phyloP scores from a whole-genome alignment of 2,329 filamentous ascomycete genomes.

The Talaromyces islandicus region DNA sequence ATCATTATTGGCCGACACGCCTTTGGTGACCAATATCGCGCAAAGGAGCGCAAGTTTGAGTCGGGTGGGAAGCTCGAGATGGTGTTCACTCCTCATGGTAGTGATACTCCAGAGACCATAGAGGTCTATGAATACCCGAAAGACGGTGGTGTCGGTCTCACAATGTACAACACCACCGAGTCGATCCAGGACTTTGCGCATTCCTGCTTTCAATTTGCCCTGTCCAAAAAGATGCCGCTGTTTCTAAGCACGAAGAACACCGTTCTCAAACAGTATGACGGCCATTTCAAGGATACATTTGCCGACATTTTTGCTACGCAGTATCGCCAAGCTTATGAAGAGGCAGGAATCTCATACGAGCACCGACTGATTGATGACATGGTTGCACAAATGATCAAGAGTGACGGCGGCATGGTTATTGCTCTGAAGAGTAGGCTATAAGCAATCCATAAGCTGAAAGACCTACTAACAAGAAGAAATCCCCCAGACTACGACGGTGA shows the following conservation, averaged over 20 bases:
- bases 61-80: slow-evolving; percentile 85
- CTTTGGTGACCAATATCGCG: slow-evolving; percentile 97
- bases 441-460: slow-evolving; percentile 4
- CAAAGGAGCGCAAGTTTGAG: slow-evolving; percentile 80
- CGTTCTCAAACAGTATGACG: slow-evolving; percentile 97
- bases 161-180: slow-evolving; percentile 97
- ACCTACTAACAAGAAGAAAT: neutral
- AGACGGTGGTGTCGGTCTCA: slow-evolving; percentile 79
- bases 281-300: slow-evolving; percentile 98
- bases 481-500: slow-evolving; percentile 95
- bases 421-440: slow-evolving; percentile 64
- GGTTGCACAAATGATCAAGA: slow-evolving; percentile 99
- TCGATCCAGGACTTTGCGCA: slow-evolving; percentile 93
- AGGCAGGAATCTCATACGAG: slow-evolving; percentile 95
- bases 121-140: slow-evolving; percentile 81
- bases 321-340: slow-evolving; percentile 85
- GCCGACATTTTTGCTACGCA: slow-evolving; percentile 85
- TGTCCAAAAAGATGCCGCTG: slow-evolving; percentile 80
- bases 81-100: slow-evolving; percentile 74
- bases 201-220: slow-evolving; percentile 89
- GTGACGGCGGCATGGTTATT: slow-evolving; percentile 90
- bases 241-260: slow-evolving; percentile 99
- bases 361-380: slow-evolving; percentile 99
- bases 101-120: slow-evolving; percentile 72
- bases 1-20: slow-evolving; percentile 98